Percentiles rank a stretch among this genome's conserved stretches.
phyloP scores from a whole-genome alignment of 2,329 filamentous ascomycete species.

The Fusarium sulawesiense region DNA sequence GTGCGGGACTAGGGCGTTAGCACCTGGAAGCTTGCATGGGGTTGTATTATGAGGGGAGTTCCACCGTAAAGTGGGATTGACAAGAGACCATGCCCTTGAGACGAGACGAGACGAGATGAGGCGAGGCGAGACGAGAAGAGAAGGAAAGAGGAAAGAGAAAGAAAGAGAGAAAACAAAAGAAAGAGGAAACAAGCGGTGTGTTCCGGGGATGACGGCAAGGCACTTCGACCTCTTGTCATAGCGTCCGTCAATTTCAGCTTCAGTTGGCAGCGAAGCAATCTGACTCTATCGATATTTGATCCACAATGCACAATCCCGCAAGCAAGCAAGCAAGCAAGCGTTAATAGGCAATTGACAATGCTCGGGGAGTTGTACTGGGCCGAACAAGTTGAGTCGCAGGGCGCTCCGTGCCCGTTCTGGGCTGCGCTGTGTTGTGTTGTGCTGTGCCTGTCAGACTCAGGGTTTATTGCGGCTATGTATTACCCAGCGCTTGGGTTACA shows the following conservation, averaged over 20 bases:
- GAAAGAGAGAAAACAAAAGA: conserved; percentile 19
- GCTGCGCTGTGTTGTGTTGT: background rate
- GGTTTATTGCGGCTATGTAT: background rate
- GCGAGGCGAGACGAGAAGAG: conserved; percentile 10
- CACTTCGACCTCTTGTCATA: conserved; percentile 15
- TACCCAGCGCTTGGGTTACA: conserved; percentile 30
- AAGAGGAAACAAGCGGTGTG: conserved; percentile 36
- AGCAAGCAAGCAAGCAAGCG: background rate
- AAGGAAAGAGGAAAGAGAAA: conserved; percentile 6
- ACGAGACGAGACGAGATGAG: conserved; percentile 16
- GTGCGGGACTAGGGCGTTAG: conserved; percentile 47
- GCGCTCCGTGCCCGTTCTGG: background rate
- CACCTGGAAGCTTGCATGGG: conserved; percentile 34
- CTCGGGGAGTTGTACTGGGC: background rate
- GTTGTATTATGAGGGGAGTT: conserved; percentile 26
- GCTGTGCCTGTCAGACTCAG: conserved; percentile 20
- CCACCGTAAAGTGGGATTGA: conserved; percentile 12
- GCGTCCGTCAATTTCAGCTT: conserved; percentile 35
- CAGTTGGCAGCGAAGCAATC: conserved; percentile 3
- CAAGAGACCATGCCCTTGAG: background rate
- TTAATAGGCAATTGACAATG: background rate
- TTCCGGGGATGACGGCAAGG: conserved; percentile 22
- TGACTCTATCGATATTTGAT: conserved; percentile 4
- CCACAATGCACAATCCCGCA: background rate
- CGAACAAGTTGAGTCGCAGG: conserved; percentile 3